Evolutionary conservation across 106 monocot genomes (phyloP), one percentile per base, ranked within the genome.

Genomic region (Xerophyta viscosa): DNA sequence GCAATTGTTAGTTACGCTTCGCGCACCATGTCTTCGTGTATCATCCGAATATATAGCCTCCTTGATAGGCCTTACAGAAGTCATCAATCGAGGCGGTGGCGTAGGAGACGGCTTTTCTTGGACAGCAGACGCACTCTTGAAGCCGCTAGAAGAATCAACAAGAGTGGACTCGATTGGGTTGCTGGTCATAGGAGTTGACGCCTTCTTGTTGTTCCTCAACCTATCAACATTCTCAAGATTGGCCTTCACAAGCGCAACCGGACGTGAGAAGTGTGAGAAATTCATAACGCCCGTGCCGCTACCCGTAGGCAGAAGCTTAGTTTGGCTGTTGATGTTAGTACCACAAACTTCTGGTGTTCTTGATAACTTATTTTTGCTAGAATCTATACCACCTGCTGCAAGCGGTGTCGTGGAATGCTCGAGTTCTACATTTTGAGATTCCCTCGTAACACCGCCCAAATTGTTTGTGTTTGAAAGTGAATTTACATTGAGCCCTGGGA

Each of bases 251-350:
- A 70, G 56, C n/a, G 73, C 39, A 39, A 44, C 55, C 1, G 86
- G 79, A 48, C 87, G 79, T 1, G 78, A 54, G 52, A 94, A 88
- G 59, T 78, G 80, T 9, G 88, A 69, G 49, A 84, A 88, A 37
- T 94, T 87, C 64, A 72, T 66, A 41, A 74, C 18, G 28, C 66
- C 65, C 13, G 54, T 21, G 27, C 54, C 52, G 37, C 50, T 45
- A 23, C 52, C 43, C 4, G 42, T 30, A 2, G 9, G 36, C 8
- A 20, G 43, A 20, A 52, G 50, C 45, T 63, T 66, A 0, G 69
- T 42, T 39, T 57, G 20, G 22, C 26, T 47, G 14, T 12, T 27
- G 23, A 1, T 55, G 3, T 23, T 53, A 11, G 21, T 37, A 19
- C 24, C 6, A 37, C 58, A 19, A 10, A 50, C 31, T 24, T 68